Conservation (phyloP, 345 rosid genomes). For the Durio zibethinus region DNA sequence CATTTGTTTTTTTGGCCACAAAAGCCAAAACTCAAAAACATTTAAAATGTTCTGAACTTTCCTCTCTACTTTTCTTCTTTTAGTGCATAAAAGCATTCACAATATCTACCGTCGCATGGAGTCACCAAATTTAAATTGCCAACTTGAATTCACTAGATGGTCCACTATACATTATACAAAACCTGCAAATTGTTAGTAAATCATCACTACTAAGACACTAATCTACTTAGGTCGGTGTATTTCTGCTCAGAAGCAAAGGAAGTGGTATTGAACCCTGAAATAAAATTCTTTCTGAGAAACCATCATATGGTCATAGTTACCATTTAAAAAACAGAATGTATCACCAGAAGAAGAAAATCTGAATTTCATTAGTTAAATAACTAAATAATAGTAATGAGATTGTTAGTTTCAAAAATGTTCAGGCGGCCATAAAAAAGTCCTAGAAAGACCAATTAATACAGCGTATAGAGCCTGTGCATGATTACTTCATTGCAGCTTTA, state of each 20-base stretch:
- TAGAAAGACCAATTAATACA: not conserved
- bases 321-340: not conserved
- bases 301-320: not conserved
- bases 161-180: not conserved
- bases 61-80: not conserved
- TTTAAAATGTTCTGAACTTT: not conserved
- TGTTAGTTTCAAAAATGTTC: not conserved
- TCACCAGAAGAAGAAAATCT: not conserved
- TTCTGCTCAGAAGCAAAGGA: not conserved
- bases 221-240: not conserved
- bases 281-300: not conserved
- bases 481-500: slow-evolving; percentile 7
- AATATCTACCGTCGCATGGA: not conserved
- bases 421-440: not conserved
- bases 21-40: not conserved
- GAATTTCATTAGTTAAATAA: not conserved
- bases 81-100: not conserved
- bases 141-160: not conserved
- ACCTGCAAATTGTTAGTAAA: not conserved
- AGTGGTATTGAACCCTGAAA: not conserved
- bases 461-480: not conserved
- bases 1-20: not conserved
- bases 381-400: not conserved
- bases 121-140: not conserved
- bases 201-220: not conserved